Evolutionary conservation across 2,329 filamentous ascomycete genomes (phyloP), one percentile per base, ranked within the genome.

Genomic region (Fusarium sp.): DNA sequence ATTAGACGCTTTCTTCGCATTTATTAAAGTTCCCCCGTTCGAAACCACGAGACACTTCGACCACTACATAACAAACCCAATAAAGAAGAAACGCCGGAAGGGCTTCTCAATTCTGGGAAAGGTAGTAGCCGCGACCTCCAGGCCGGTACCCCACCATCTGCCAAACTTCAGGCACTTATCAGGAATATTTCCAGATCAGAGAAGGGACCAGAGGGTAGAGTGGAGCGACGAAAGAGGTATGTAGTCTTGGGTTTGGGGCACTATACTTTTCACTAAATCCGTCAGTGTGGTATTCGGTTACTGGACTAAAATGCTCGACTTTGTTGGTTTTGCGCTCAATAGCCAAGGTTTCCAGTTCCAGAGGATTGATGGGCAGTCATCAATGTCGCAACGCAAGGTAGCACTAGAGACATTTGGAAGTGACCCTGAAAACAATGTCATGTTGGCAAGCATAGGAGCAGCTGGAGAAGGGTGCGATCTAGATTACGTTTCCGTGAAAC

Each of bases 361-460:
- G 20, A 30, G 50, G n/a, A 48, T 63, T 20, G 50, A 63, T 20
- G 50, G 54, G 13, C 56, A 59, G 17, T 36, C 50, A 1, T 63
- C 48, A 26, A 26, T 41, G 28, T 26, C 18, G 17, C 42, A 30
- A n/a, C 54, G 53, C 18, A 51, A 30, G 30, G 4, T 12, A 38
- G 56, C 56, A 22, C 8, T 59, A 5, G 13, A 30, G 9, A 36
- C 32, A 24, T 63, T 57, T 24, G 20, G 26, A 7, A 35, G 18
- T 6, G 51, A 63, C n/a, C 11, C 51, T 26, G 24, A 24, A 24
- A 24, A 24, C 20, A 57, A 26, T 11, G 5, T 63, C 3, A 63
- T 63, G 50, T 35, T 63, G 42, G 60, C 51, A 20, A 63, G 51
- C 15, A 63, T 63, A 17, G 51, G 60, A 39, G 44, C 41, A n/a